Conservation (phyloP, 352 stramenopile species). For the Globisporangium carolinianum region DNA sequence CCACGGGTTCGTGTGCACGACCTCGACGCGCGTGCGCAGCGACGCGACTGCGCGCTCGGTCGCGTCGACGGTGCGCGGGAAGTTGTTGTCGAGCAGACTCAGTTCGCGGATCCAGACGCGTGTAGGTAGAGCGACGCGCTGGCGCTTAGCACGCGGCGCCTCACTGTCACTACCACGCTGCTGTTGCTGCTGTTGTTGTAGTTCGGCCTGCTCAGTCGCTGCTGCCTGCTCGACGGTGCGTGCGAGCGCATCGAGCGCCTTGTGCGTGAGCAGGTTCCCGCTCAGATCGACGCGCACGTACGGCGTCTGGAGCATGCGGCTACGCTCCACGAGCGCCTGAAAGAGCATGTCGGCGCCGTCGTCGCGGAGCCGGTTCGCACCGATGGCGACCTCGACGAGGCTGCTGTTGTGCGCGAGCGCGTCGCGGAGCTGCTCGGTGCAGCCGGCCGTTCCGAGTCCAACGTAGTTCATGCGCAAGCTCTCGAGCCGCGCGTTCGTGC, state of each 20-base stretch:
- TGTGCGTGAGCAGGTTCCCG: slow-evolving; percentile 64
- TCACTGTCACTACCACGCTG: not conserved
- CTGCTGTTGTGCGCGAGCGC: slow-evolving; percentile 44
- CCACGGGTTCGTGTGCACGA: slow-evolving; percentile 61
- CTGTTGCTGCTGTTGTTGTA: not conserved
- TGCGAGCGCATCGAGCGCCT: slow-evolving; percentile 32
- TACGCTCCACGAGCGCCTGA: slow-evolving; percentile 39
- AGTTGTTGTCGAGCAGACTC: slow-evolving; percentile 68
- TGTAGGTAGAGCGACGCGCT: not conserved
- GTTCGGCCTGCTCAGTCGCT: not conserved
- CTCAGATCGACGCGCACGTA: slow-evolving; percentile 56
- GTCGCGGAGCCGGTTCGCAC: slow-evolving; percentile 65
- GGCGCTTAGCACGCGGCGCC: slow-evolving; percentile 4
- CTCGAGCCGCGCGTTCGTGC: slow-evolving; percentile 41
- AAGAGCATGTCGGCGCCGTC: slow-evolving; percentile 40
- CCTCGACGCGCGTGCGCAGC: slow-evolving; percentile 27
- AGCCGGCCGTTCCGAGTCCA: slow-evolving; percentile 42
- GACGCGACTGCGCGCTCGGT: slow-evolving; percentile 19
- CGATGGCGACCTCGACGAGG: slow-evolving; percentile 47
- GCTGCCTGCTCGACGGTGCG: slow-evolving; percentile 19
- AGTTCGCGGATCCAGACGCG: slow-evolving; percentile 34
- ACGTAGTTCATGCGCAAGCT: slow-evolving; percentile 58
- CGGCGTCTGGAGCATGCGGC: slow-evolving; percentile 19
- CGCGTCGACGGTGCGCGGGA: slow-evolving; percentile 20
- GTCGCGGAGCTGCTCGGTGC: slow-evolving; percentile 33